Base-by-base conservation (phyloP, 2,329 filamentous ascomycete genomes). In the Thelonectria blattea region DNA sequence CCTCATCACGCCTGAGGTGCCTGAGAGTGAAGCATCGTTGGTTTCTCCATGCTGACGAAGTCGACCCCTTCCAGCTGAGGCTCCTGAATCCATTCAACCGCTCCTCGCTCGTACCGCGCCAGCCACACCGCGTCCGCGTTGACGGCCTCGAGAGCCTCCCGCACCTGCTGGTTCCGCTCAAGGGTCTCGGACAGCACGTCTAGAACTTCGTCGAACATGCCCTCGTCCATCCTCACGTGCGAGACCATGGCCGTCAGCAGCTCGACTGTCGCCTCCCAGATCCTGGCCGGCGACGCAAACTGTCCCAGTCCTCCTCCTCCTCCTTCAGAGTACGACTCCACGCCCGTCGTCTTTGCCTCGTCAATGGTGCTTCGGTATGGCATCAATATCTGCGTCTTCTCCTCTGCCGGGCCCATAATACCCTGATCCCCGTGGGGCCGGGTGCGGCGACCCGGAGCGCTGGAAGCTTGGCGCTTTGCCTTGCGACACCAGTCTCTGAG, bases 61-160 rank as follows among this genome's bases (percentile, higher is more conserved):
- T 64, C 67, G 43, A 76, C 70, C 0, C 80, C 81, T 5, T 82
- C 76, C 66, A 83, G 68, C 20, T 73, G 66, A 9, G 82, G 82
- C 11, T 71, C 73, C 42, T 74, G 71, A 57, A 73, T 65, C 62
- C 67, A 69, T 54, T 77, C 68, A 37, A 79, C 68, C 60, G 75
- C 64, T 10, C 83, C 81, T 55, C 74, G 73, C 68, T 83, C 77
- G 57, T 84, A 83, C 69, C 85, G 75, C 42, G 80, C 79, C 65
- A 94, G 75, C 92, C 92, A 96, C 4, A 95, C 88, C 1, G 90
- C 89, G 78, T 95, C 91, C 1, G 83, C 79, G 73, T 94, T 93
- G 54, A 89, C 77, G 3, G 72, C 76, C 65, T 90, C 86, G 47
- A 95, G 74, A 11, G 85, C 86, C 34, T 77, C 75, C 49, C 80